Conservation (phyloP, 1,284 basidiomycete genomes). For the Ceratobasidium sp. region DNA sequence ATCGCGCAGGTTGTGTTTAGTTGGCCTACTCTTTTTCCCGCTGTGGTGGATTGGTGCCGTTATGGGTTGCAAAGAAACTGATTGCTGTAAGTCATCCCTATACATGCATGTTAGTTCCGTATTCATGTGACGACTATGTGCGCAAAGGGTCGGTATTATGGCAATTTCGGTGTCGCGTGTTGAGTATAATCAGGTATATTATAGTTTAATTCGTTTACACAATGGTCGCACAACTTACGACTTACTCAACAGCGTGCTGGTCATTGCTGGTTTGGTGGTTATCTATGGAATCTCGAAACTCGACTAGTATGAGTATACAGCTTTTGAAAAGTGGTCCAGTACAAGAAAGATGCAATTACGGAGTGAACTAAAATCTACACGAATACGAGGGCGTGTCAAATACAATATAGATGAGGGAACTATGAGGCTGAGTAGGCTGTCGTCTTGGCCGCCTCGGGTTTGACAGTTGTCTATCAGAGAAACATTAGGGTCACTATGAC, state of each 20-base stretch:
- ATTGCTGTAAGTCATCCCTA: slow-evolving; percentile 26
- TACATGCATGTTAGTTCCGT: not conserved
- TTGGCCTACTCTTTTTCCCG: slow-evolving; percentile 18
- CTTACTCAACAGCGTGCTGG: slow-evolving; percentile 3
- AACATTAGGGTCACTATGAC: not conserved
- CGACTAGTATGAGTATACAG: not conserved
- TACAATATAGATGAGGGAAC: not conserved
- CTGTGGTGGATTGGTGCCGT: slow-evolving; percentile 37
- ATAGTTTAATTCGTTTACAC: not conserved
- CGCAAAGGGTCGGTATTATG: slow-evolving; percentile 25
- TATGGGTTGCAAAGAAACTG: slow-evolving; percentile 11
- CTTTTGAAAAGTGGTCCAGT: not conserved
- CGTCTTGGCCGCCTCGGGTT: slow-evolving; percentile 25
- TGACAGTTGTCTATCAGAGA: slow-evolving; percentile 2
- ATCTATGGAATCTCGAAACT: slow-evolving; percentile 31
- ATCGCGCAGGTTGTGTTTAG: slow-evolving; percentile 14
- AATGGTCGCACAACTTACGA: not conserved
- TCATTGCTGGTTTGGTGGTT: slow-evolving; percentile 15
- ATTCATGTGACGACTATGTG: not conserved
- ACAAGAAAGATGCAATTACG: not conserved
- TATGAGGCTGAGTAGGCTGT: slow-evolving; percentile 36
- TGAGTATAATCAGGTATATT: slow-evolving; percentile 31
- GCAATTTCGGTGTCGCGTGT: slow-evolving; percentile 32
- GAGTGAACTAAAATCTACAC: not conserved
- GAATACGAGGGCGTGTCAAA: not conserved